Conservation (phyloP, 495 filamentous ascomycete species). For the Xylaria castorea region DNA sequence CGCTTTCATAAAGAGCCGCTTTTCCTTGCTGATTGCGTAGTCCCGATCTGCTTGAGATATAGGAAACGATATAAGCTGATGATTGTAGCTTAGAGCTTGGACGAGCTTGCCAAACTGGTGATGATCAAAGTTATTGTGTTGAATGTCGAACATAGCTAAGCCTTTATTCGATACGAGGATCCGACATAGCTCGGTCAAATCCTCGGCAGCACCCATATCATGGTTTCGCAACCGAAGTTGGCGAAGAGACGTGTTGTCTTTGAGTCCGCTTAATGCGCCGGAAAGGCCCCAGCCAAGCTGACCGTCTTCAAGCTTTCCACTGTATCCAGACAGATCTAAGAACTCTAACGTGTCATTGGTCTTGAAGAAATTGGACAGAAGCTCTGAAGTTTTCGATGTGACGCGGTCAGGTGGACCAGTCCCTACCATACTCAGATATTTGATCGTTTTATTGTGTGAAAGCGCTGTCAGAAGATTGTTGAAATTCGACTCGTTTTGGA, state of each 20-base stretch:
- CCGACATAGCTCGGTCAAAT: constrained; percentile 37
- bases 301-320: constrained; percentile 84
- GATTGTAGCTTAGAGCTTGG: constrained; percentile 34
- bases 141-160: constrained; percentile 45
- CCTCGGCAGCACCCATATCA: constrained; percentile 58
- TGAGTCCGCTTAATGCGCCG: constrained; percentile 76
- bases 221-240: constrained; percentile 74
- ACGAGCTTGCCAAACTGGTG: constrained; percentile 38
- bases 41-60: constrained; percentile 34
- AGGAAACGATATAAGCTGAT: constrained; percentile 39
- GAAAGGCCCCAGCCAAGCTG: constrained; percentile 84
- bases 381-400: constrained; percentile 72
- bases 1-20: constrained; percentile 27
- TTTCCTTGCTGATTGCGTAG: constrained; percentile 38
- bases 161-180: constrained; percentile 38
- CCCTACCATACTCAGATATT: constrained; percentile 85
- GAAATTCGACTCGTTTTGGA: constrained; percentile 75
- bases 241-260: constrained; percentile 74
- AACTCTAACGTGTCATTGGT: constrained; percentile 77
- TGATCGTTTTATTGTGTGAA: constrained; percentile 73
- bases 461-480: constrained; percentile 75
- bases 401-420: constrained; percentile 83
- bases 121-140: constrained; percentile 51
- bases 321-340: constrained; percentile 88
- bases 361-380: constrained; percentile 77